Percentiles rank a stretch among this genome's conserved stretches.
Evolutionary conservation across 306 rosid genomes (phyloP).

Genomic region (Rosa rugosa): DNA sequence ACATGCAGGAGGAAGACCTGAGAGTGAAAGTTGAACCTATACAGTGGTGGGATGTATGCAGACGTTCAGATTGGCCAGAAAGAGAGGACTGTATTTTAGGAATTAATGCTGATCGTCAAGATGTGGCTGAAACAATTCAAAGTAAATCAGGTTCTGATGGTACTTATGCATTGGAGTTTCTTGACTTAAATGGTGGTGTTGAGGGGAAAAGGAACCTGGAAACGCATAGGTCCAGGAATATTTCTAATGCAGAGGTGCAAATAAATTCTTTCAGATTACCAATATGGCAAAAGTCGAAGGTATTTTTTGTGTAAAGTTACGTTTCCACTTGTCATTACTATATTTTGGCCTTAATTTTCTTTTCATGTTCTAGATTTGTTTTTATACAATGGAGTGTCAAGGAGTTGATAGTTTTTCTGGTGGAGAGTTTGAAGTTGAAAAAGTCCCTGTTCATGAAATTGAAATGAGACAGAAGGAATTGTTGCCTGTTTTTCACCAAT

Average conservation of each 20-base stretch:
- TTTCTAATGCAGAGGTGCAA: slow-evolving; percentile 92
- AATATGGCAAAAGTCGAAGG: slow-evolving; percentile 85
- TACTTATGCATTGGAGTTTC: slow-evolving; percentile 36
- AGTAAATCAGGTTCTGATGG: slow-evolving; percentile 44
- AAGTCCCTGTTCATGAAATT: slow-evolving; percentile 62
- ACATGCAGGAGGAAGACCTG: slow-evolving; percentile 72
- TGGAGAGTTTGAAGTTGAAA: slow-evolving; percentile 84
- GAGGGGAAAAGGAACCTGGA: slow-evolving; percentile 32
- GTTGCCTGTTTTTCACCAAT: slow-evolving; percentile 79
- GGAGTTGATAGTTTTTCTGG: slow-evolving; percentile 32
- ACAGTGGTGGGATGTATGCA: slow-evolving; percentile 96
- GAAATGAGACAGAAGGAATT: slow-evolving; percentile 72
- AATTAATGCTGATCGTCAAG: slow-evolving; percentile 48
- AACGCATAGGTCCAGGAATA: slow-evolving; percentile 49
- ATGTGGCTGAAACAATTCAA: slow-evolving; percentile 37
- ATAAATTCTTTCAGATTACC: slow-evolving; percentile 64
- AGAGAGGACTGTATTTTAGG: slow-evolving; percentile 54
- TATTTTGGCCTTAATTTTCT: slow-evolving; percentile 17
- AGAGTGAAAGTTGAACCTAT: slow-evolving; percentile 88
- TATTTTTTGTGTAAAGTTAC: slow-evolving; percentile 32
- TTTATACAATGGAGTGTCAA: slow-evolving; percentile 48
- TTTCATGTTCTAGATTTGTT: slow-evolving; percentile 51
- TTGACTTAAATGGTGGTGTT: slow-evolving; percentile 33
- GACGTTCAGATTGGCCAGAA: slow-evolving; percentile 84
- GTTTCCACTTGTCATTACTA: slow-evolving; percentile 15